Evolutionary conservation across 805 yeast species (phyloP).

Genomic region (Wickerhamiella brachini): DNA sequence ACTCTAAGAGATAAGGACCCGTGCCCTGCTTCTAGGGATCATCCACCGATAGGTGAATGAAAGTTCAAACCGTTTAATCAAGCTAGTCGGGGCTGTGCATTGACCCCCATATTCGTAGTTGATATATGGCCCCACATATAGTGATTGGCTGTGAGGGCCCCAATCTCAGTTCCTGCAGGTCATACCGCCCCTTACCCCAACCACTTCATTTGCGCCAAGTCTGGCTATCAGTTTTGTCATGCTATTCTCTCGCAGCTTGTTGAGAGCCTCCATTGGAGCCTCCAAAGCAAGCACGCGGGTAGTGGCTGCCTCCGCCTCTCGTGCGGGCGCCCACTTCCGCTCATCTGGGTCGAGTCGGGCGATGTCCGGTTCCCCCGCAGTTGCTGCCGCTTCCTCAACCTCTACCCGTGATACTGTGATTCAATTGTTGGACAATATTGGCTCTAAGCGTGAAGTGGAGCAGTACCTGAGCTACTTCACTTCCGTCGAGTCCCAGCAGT

Average conservation of each 20-base stretch:
- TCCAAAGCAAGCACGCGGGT: background rate
- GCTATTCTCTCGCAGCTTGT: background rate
- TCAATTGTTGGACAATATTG: slow-evolving; percentile 87
- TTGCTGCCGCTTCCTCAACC: background rate
- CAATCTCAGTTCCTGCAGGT: background rate
- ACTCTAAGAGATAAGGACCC: background rate
- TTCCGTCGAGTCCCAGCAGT: slow-evolving; percentile 79
- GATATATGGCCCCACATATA: too few relatives aligned
- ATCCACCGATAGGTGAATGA: background rate
- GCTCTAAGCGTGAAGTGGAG: slow-evolving; percentile 95
- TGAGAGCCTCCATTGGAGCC: background rate
- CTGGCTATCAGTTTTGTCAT: background rate
- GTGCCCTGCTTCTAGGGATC: background rate
- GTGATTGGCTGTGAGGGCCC: background rate
- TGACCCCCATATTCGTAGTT: too few relatives aligned
- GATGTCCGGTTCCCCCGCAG: background rate
- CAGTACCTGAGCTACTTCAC: slow-evolving; percentile 95
- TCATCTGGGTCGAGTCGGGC: background rate
- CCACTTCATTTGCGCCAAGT: background rate
- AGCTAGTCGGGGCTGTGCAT: background rate
- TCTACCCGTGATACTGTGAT: slow-evolving; percentile 86
- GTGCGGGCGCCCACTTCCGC: background rate
- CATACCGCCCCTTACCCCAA: background rate
- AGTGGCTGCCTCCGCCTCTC: background rate
- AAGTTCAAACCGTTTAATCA: background rate